Evolutionary conservation across 2,329 filamentous ascomycete species (phyloP), one percentile per base, ranked within the genome.

Genomic region (Plenodomus tracheiphilus): DNA sequence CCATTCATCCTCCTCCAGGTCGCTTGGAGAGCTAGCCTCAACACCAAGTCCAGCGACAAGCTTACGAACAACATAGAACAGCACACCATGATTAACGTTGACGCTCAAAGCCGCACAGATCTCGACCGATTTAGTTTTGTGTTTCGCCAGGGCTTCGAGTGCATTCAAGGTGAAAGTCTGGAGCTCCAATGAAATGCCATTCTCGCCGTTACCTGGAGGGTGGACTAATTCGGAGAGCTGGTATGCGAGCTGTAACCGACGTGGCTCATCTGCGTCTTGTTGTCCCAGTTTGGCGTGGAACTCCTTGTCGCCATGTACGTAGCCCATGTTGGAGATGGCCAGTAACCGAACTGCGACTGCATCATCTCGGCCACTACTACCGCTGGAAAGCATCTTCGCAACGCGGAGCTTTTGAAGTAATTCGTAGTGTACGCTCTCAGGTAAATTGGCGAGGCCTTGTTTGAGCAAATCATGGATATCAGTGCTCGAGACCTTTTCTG

Each of bases 181-280:
- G 18, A 96, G 77, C 72, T 86, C 85, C 40, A 87, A 77, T 5
- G 92, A 89, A 18, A 95, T 83, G 9, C 82, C 78, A 16, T 80
- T 73, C 43, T 87, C 82, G 17, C 84, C 86, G 64, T 87, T 85
- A 5, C 85, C 81, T 4, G 89, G 86, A 10, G 93, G 90, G 60
- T 96, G 92, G 18, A 97, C 87, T 48, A 99, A 78, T 69, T 97
- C 93, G 16, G 90, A 89, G 32, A 99, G 82, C 72, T 99, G 95
- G 65, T 95, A 95, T 3, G 91, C 87, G 19, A 99, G 80, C 71
- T 99, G 94, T 54, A 91, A 87, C 43, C 90, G 85, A 51, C 92
- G 86, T 2, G 92, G 91, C 71, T 96, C 91, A 64, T 97, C 93
- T 32, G 85, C 84, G 66, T 99, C 95, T 59, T 92, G 87, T 56